Evolutionary conservation across 768 basidiomycete species (phyloP).

Genomic region (Boletus vinaceobasis): DNA sequence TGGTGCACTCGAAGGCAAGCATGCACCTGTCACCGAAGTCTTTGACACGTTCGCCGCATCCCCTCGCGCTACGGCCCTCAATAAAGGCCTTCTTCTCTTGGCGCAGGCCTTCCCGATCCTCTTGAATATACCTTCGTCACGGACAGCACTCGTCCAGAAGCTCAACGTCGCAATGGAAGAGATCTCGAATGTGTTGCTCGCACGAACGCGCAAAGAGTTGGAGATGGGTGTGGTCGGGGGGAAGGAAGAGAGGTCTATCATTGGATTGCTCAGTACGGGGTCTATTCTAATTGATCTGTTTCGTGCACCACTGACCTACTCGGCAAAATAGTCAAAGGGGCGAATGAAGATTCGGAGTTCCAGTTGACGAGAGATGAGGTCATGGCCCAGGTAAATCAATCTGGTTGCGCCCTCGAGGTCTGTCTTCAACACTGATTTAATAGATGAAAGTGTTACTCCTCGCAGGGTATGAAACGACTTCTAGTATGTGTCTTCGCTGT

Average conservation of each 20-base stretch:
- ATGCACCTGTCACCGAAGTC: conserved; percentile 37
- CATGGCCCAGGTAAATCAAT: conserved; percentile 19
- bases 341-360: conserved; percentile 21
- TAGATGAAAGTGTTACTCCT: conserved; percentile 15
- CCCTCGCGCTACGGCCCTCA: conserved; percentile 19
- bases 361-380: conserved; percentile 29
- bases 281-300: conserved; percentile 12
- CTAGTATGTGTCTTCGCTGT: background rate
- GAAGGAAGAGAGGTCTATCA: conserved; percentile 25
- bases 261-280: conserved; percentile 21
- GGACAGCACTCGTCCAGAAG: conserved; percentile 25
- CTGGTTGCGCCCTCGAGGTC: no score
- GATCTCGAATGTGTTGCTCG: conserved; percentile 40
- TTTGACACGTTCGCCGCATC: conserved; percentile 36
- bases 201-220: conserved; percentile 32
- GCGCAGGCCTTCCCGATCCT: conserved; percentile 36
- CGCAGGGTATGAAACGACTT: conserved; percentile 17
- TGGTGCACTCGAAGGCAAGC: conserved; percentile 40
- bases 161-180: conserved; percentile 35
- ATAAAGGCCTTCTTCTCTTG: conserved; percentile 34
- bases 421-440: conserved; percentile 18
- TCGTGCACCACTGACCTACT: background rate
- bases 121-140: conserved; percentile 33
- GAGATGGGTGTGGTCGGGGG: conserved; percentile 18
- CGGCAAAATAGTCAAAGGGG: conserved; percentile 33